Conservation (phyloP, 805 yeast genomes). For the Lipomyces mesembrius region DNA sequence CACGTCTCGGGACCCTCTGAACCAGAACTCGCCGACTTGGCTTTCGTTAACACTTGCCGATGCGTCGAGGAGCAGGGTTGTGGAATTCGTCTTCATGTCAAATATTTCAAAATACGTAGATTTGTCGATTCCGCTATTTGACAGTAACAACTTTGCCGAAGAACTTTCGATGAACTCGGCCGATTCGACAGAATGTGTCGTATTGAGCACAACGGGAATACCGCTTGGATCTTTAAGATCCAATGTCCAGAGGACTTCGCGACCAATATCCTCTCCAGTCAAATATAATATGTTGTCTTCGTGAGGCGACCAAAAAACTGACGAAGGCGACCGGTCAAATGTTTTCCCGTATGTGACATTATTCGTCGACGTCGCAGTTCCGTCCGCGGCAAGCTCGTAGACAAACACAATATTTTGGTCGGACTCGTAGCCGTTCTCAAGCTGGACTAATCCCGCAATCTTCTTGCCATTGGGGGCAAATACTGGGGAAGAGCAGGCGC, state of each 20-base stretch:
- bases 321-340: constrained; percentile 36
- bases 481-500: constrained; percentile 39
- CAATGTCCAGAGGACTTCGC: constrained; percentile 26
- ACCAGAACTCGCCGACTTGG: constrained; percentile 40
- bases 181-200: constrained; percentile 28
- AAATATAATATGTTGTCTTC: constrained; percentile 19
- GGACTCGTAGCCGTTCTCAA: constrained; percentile 39
- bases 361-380: constrained; percentile 7
- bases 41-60: constrained; percentile 15
- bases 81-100: constrained; percentile 15
- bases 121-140: constrained; percentile 26
- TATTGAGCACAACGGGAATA: constrained; percentile 25
- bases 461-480: constrained; percentile 38
- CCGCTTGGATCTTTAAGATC: constrained; percentile 9
- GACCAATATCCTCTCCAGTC: constrained; percentile 34
- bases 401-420: constrained; percentile 36
- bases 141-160: constrained; percentile 19
- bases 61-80: constrained; percentile 26
- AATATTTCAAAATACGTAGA: constrained; percentile 33
- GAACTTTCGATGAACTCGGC: constrained; percentile 20
- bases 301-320: constrained; percentile 31
- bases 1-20: constrained; percentile 37
- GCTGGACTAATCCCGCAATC: constrained; percentile 37
- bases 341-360: constrained; percentile 22
- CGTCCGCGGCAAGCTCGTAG: constrained; percentile 33